Evolutionary conservation across 179 eudicot genomes (phyloP).

Genomic region (Silene coronaria): DNA sequence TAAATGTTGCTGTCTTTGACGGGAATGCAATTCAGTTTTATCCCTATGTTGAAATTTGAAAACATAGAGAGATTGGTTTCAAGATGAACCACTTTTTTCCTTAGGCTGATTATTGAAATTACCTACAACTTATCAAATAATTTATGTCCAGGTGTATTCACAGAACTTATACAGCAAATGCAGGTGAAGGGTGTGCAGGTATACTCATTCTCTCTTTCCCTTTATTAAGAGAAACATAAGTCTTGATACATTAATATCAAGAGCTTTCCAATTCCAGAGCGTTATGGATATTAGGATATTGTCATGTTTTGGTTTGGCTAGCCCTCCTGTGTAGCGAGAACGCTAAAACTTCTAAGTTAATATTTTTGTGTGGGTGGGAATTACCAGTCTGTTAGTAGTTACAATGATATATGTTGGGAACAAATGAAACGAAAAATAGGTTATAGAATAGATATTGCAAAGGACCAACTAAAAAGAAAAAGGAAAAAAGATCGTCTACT

Average conservation of each 20-base stretch:
- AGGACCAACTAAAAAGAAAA: background rate
- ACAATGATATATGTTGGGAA: background rate
- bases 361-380: background rate
- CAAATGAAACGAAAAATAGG: background rate
- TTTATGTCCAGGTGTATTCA: conserved; percentile 74
- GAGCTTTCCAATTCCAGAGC: background rate
- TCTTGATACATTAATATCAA: conserved; percentile 1
- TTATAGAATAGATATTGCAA: background rate
- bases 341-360: background rate
- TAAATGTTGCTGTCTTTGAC: background rate
- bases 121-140: conserved; percentile 11
- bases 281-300: background rate
- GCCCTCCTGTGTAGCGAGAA: background rate
- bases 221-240: background rate
- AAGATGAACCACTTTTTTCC: background rate
- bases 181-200: conserved; percentile 98
- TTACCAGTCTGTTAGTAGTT: background rate
- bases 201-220: background rate
- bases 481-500: background rate
- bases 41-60: background rate
- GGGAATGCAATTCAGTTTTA: background rate
- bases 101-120: background rate
- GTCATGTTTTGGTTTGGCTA: background rate
- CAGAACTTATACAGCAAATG: conserved; percentile 96
- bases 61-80: no score